A percentile compares a stretch with the other conserved stretches of the same genome.
phyloP scores from a whole-genome alignment of 179 eudicot genomes.

The Carnegiea gigantea region DNA sequence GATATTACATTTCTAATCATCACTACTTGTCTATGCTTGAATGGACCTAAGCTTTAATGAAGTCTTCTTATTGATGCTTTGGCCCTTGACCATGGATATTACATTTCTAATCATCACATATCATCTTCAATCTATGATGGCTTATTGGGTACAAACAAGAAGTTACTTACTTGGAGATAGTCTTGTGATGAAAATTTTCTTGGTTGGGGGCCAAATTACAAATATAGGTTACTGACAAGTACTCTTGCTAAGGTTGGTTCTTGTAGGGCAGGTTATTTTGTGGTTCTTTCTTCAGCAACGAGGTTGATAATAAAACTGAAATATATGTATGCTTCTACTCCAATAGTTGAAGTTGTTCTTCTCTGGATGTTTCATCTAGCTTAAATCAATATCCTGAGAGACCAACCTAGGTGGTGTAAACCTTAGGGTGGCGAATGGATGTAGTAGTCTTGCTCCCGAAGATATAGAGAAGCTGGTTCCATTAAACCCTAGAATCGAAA shows the following conservation, averaged over 20 bases:
- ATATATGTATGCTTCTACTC: not conserved
- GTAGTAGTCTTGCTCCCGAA: no score
- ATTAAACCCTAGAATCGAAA: not conserved
- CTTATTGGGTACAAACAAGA: not conserved
- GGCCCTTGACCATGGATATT: not conserved
- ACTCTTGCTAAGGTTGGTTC: not conserved
- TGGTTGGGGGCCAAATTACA: not conserved
- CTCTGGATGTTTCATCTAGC: not conserved
- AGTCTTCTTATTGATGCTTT: not conserved
- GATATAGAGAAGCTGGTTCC: not conserved
- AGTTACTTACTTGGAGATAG: not conserved
- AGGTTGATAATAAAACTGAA: not conserved
- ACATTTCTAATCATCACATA: not conserved
- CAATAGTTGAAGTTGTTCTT: not conserved
- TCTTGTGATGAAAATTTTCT: not conserved
- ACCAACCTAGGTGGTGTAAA: not conserved
- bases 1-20: not conserved
- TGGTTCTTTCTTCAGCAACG: not conserved
- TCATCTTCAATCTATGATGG: not conserved
- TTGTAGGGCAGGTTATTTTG: not conserved
- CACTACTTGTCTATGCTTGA: not conserved
- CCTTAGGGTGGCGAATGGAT: no score
- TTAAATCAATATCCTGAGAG: not conserved
- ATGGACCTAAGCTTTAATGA: not conserved
- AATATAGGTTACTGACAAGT: not conserved